Percentiles rank a stretch among this genome's conserved stretches.
Conservation (phyloP, 2,329 filamentous ascomycete species). For the Cryphonectria radicalis region DNA sequence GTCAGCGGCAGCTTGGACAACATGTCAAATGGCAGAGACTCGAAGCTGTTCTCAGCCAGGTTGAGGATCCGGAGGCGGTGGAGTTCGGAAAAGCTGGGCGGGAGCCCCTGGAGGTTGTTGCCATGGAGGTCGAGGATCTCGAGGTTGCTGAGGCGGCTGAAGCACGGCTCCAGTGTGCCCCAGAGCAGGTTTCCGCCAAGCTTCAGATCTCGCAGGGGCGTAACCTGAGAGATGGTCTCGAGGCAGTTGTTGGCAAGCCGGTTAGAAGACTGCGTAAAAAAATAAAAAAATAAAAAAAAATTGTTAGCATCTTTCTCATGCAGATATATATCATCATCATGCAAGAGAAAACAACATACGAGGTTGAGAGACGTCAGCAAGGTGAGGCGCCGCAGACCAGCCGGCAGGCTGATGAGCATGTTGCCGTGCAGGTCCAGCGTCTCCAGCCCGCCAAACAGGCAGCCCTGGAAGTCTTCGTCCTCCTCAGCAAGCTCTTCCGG, state of each 20-base stretch:
- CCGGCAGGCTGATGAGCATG: slow-evolving; percentile 69
- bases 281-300: neutral
- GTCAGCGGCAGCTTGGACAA: slow-evolving; percentile 71
- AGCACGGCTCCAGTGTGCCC: slow-evolving; percentile 66
- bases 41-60: slow-evolving; percentile 77
- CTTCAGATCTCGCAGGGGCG: slow-evolving; percentile 75
- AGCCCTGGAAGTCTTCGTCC: slow-evolving; percentile 68
- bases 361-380: slow-evolving; percentile 82
- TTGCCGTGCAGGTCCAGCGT: slow-evolving; percentile 88
- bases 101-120: slow-evolving; percentile 77
- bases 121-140: slow-evolving; percentile 81
- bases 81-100: slow-evolving; percentile 69
- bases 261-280: slow-evolving; percentile 69
- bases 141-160: slow-evolving; percentile 68
- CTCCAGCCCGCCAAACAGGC: slow-evolving; percentile 82
- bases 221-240: slow-evolving; percentile 74
- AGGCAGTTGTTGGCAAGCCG: slow-evolving; percentile 74
- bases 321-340: neutral
- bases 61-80: slow-evolving; percentile 75
- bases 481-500: slow-evolving; percentile 57
- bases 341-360: slow-evolving; percentile 51
- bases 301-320: slow-evolving; percentile 33
- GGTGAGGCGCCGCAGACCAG: slow-evolving; percentile 74
- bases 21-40: slow-evolving; percentile 69
- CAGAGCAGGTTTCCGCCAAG: slow-evolving; percentile 77